A percentile compares a stretch with the other conserved stretches of the same genome.
Conservation (phyloP, 441 rosid species). For the Syzygium malaccense region DNA sequence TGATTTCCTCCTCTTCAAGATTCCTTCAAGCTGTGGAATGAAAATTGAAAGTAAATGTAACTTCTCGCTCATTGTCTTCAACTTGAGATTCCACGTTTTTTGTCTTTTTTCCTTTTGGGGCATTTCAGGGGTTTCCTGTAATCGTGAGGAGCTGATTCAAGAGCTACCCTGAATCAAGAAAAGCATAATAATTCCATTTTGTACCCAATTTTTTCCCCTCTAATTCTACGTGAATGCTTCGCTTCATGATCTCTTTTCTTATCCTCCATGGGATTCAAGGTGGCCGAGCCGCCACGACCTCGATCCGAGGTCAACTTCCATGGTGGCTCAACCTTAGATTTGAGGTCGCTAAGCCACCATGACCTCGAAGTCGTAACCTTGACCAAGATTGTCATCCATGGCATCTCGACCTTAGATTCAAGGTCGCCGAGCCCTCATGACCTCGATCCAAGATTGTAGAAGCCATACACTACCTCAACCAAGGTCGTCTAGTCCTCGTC, state of each 20-base stretch:
- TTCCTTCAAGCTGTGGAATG: not conserved
- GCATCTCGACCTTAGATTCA: not conserved
- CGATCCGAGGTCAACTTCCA: too few relatives aligned
- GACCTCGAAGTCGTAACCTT: not conserved
- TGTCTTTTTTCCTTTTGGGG: not conserved
- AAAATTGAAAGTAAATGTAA: not conserved
- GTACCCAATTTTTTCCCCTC: not conserved
- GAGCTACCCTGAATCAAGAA: not conserved
- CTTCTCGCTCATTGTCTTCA: not conserved
- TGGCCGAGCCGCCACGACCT: not conserved
- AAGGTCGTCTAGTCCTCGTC: not conserved
- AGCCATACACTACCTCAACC: not conserved
- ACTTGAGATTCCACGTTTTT: not conserved
- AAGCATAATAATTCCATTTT: not conserved
- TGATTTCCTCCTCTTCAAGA: not conserved
- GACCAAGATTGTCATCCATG: not conserved
- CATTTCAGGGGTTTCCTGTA: not conserved
- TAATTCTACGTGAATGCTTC: not conserved
- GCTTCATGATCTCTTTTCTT: not conserved
- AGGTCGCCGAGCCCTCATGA: not conserved
- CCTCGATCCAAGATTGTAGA: not conserved
- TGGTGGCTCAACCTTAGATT: too few relatives aligned
- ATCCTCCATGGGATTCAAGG: not conserved
- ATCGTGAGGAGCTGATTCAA: not conserved
- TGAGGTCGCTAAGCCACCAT: not conserved